phyloP scores from a whole-genome alignment of 2,329 filamentous ascomycete genomes.

The Fusarium acutatum region DNA sequence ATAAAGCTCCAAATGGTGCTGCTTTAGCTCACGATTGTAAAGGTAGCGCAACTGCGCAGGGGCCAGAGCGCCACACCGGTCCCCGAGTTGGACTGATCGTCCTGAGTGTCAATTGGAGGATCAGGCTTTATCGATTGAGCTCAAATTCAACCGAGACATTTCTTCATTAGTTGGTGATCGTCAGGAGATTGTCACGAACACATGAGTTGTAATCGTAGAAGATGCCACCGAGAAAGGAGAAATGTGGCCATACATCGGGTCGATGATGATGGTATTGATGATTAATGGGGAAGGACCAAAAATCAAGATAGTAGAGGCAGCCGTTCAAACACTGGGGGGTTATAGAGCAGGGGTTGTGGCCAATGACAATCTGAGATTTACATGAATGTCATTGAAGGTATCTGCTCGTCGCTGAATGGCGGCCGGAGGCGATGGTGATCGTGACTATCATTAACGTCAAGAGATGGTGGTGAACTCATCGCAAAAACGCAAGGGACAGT shows the following conservation, averaged over 20 bases:
- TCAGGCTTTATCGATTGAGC: background rate
- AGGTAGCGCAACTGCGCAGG: conserved; percentile 30
- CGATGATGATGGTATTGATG: background rate
- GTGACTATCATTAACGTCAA: conserved; percentile 9
- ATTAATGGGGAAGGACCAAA: background rate
- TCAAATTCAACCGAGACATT: conserved; percentile 20
- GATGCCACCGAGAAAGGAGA: background rate
- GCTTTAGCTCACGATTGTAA: conserved; percentile 6
- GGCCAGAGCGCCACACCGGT: conserved; percentile 19
- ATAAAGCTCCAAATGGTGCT: conserved; percentile 13
- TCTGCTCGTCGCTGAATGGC: background rate
- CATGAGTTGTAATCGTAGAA: background rate
- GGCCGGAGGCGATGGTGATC: conserved; percentile 25
- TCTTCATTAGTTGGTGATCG: conserved; percentile 16
- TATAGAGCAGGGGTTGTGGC: conserved; percentile 6
- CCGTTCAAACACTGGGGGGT: background rate
- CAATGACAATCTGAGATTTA: background rate
- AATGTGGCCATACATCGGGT: background rate
- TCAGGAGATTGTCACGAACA: conserved; percentile 21
- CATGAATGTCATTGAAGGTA: conserved; percentile 9
- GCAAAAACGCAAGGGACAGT: background rate
- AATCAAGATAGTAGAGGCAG: background rate
- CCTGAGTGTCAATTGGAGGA: conserved; percentile 11
- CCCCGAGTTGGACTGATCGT: background rate
- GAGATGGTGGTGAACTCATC: conserved; percentile 3